Evolutionary conservation across 2,329 filamentous ascomycete genomes (phyloP), one percentile per base, ranked within the genome.

Genomic region (Sporothrix brunneoviolacea): DNA sequence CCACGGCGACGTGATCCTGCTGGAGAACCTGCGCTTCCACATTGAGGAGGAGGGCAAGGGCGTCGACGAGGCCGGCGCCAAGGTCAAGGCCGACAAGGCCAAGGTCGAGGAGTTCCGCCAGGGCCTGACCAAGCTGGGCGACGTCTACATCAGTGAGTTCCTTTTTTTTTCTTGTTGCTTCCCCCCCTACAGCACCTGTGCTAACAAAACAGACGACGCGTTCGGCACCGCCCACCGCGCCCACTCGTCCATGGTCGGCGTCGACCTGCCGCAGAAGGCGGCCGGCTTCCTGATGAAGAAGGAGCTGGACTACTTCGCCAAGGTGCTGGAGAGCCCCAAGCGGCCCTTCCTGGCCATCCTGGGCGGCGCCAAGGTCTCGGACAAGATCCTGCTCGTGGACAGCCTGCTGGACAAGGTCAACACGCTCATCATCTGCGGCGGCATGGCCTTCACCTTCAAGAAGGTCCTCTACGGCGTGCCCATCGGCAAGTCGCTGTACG

Each of bases 391-490:
- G 78, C 81, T 98, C 62, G 97, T 98, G 67, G 91, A 98, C 76
- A 98, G 98, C 80, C 79, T 98, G 59, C 85, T 98, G 60, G 88
- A 90, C 72, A 97, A 98, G 82, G 91, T 98, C 70, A 82, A 98
- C 80, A 93, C 85, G 69, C 81, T 98, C 59, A 86, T 98, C 72
- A 86, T 98, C 73, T 95, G 91, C 69, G 93, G 93, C 67, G 93
- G 78, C 63, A 98, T 98, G 93, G 91, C 93, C 57, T 98, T 97
- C 77, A 98, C 93, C 62, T 98, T 98, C 82, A 97, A 97, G 82
- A 98, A 98, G 82, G 91, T 89, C n/a, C 80, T 97, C 51, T 82
- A 96, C 73, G 77, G 80, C 67, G 84, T 97, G 64, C 80, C 84
- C 70, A 98, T 98, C 60, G 93, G 93, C 55, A 83, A 83, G 75